phyloP scores from a whole-genome alignment of 2,329 filamentous ascomycete genomes.

The Diplodia sapinea region DNA sequence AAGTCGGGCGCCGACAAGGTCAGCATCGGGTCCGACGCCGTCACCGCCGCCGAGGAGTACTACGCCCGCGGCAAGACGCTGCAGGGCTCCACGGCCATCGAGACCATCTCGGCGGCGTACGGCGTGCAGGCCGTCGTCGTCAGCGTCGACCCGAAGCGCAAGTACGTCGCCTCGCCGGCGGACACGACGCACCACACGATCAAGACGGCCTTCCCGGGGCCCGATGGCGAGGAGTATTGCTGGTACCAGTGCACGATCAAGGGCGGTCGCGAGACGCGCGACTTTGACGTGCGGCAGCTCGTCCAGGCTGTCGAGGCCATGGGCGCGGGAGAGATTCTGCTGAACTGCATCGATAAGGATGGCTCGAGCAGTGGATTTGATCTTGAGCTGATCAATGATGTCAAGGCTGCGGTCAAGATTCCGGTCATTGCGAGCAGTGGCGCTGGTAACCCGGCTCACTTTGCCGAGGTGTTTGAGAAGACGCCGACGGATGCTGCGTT shows the following conservation, averaged over 20 bases:
- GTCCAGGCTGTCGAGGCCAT: constrained; percentile 90
- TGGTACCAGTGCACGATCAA: constrained; percentile 99
- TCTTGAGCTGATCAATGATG: constrained; percentile 84
- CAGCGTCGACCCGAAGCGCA: constrained; percentile 88
- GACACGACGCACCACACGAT: constrained; percentile 78
- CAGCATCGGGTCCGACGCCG: constrained; percentile 93
- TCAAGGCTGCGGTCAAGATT: constrained; percentile 85
- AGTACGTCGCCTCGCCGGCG: constrained; percentile 75
- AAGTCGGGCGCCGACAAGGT: constrained; percentile 97
- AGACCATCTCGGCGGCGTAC: constrained; percentile 91
- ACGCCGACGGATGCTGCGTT: constrained; percentile 90
- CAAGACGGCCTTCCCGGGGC: constrained; percentile 71
- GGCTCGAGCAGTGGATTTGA: constrained; percentile 95
- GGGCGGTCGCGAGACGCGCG: constrained; percentile 90
- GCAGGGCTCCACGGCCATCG: constrained; percentile 85
- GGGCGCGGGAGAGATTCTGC: constrained; percentile 90
- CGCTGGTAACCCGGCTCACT: constrained; percentile 85
- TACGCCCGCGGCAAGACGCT: constrained; percentile 72
- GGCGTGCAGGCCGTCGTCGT: constrained; percentile 97
- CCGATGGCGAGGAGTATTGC: constrained; percentile 78
- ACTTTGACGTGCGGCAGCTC: constrained; percentile 90
- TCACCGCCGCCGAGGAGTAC: constrained; percentile 90
- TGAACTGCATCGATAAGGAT: constrained; percentile 98
- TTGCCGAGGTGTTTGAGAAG: constrained; percentile 84
- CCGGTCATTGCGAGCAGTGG: constrained; percentile 96